A percentile compares a stretch with the other conserved stretches of the same genome.
phyloP scores from a whole-genome alignment of 495 filamentous ascomycete genomes.

The Endocarpon pusillum region DNA sequence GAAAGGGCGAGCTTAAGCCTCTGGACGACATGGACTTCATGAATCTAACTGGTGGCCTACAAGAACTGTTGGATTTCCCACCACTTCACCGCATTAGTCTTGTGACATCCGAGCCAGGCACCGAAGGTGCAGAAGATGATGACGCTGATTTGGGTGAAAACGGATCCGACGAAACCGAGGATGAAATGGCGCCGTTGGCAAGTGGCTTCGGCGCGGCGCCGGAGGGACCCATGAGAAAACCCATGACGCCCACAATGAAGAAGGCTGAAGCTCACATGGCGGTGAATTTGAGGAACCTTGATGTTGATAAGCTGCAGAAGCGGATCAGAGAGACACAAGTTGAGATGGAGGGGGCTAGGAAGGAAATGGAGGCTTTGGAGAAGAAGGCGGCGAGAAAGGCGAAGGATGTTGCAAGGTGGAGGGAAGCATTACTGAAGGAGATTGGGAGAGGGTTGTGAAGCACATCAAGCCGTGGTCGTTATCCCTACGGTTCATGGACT shows the following conservation, averaged over 20 bases:
- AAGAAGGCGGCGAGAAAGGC: too few species aligned
- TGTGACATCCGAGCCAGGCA: background rate
- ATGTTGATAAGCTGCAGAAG: slow-evolving; percentile 43
- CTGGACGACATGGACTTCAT: slow-evolving; percentile 4
- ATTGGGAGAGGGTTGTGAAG: too few species aligned
- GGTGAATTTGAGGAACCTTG: slow-evolving; percentile 31
- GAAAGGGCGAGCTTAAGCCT: too few species aligned
- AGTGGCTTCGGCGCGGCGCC: background rate
- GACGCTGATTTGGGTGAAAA: background rate
- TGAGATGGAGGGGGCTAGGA: slow-evolving; percentile 36
- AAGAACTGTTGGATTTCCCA: background rate
- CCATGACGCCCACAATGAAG: background rate
- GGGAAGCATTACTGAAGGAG: too few species aligned
- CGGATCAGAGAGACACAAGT: too few species aligned
- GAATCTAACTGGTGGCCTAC: slow-evolving; percentile 1
- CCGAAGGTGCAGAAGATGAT: background rate
- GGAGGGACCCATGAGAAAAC: background rate
- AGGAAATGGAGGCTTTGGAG: slow-evolving; percentile 52
- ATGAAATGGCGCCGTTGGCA: background rate
- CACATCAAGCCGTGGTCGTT: too few species aligned
- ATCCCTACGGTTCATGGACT: too few species aligned
- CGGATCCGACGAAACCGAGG: slow-evolving; percentile 1
- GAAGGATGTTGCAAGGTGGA: too few species aligned
- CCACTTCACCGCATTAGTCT: background rate
- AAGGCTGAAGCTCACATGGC: slow-evolving; percentile 1